phyloP scores from a whole-genome alignment of 139 green algal genomes.

The Mychonastes homosphaera region DNA sequence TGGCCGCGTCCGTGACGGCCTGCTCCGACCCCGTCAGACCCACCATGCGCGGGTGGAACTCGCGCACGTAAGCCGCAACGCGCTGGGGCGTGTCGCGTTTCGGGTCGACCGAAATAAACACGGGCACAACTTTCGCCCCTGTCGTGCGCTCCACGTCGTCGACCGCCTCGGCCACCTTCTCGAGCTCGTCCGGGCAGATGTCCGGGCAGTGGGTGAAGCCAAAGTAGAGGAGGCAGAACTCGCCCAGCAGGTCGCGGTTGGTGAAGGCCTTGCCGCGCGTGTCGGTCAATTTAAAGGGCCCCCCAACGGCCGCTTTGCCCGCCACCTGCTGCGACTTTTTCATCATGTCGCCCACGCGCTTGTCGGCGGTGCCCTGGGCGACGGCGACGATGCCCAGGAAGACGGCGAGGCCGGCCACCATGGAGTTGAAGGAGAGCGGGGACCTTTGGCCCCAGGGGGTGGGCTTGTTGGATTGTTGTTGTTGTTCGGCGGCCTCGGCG shows the following conservation, averaged over 20 bases:
- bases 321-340: conserved; percentile 38
- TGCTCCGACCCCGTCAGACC: conserved; percentile 82
- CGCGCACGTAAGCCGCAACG: conserved; percentile 74
- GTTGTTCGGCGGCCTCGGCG: too few relatives aligned
- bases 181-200: conserved; percentile 96
- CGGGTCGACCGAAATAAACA: conserved; percentile 96
- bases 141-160: conserved; percentile 36
- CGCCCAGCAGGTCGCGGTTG: conserved; percentile 65
- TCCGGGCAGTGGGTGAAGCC: conserved; percentile 97
- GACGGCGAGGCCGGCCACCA: conserved; percentile 13
- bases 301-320: conserved; percentile 78
- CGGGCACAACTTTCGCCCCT: conserved; percentile 45
- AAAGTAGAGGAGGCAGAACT: conserved; percentile 93
- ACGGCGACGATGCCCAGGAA: conserved; percentile 19
- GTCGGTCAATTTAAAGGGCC: conserved; percentile 79
- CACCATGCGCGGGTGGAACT: conserved; percentile 92
- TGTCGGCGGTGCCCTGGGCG: conserved; percentile 15
- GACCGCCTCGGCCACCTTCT: conserved; percentile 79
- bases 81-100: conserved; percentile 63
- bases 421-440: conserved; percentile 19
- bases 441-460: conserved; percentile 15
- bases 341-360: conserved; percentile 24
- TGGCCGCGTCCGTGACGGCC: conserved; percentile 49
- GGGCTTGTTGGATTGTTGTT: too few relatives aligned
- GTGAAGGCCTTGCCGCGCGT: conserved; percentile 67